Base-by-base conservation (phyloP, 192 early-diverging fungal genomes). In the Coemansia sp. region DNA sequence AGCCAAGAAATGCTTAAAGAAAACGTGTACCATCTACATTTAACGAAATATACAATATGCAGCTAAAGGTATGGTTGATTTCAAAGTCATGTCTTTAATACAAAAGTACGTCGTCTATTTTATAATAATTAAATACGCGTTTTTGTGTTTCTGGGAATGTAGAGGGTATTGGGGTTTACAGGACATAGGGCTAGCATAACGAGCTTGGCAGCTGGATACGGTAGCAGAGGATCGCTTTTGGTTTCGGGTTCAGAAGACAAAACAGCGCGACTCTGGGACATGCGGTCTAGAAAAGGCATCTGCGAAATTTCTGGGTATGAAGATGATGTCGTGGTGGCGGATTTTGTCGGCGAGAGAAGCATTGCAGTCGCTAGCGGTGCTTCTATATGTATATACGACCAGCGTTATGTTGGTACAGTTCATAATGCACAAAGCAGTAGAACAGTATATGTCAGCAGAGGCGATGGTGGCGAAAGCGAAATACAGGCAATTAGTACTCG, bases 221-320 rank as follows among this genome's bases (percentile, higher is more conserved):
- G 46, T 39, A 13, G 9, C 4, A 42, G 60, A n/a, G 40, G 52
- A 7, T 2, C 31, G 13, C 63, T 75, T 30, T 34, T 81, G 48
- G 12, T 81, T 39, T 81, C 78, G 23, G 78, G 79, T 12, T 75
- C 70, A 13, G 79, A 81, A 25, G 79, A 81, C 31, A 42, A 40
- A 39, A 72, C 79, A 40, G 58, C 70, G 5, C 59, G 70, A 7
- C 63, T 81, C 7, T 81, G 79, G 79, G 79, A 81, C 35, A 49
- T 42, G 13, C 58, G 79, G 18, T 51, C 60, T 10, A 33, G 30
- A 23, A 72, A 53, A 23, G 29, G 66, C 2, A 34, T 61, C 25
- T 13, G 45, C 26, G 70, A 45, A 15, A 64, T 81, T 26, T 12
- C 23, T 23, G 74, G 74, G 8, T 72, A 70, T 40, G n/a, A 20